Evolutionary conservation across 2,329 filamentous ascomycete species (phyloP).

Genomic region (Aspergillus sp.): DNA sequence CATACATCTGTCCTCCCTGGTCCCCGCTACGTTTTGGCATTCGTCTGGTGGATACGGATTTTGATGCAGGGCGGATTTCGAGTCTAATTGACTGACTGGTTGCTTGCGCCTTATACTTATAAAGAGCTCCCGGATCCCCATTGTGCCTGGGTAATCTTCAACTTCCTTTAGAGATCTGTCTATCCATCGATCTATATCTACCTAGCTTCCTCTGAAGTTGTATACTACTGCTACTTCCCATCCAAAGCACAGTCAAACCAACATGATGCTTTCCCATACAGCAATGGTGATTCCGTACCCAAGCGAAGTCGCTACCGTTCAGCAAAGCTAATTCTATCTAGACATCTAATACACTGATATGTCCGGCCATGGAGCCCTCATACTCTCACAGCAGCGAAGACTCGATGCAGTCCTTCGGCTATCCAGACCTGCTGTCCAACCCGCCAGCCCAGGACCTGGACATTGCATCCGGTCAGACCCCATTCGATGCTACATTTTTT

Average conservation of each 20-base stretch:
- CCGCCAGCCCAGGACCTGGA: slow-evolving; percentile 4
- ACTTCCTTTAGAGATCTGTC: no score
- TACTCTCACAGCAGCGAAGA: slow-evolving; percentile 15
- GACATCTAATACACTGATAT: neutral
- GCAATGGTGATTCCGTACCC: neutral
- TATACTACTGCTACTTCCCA: neutral
- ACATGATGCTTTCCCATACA: neutral
- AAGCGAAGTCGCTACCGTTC: no score
- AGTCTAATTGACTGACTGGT: neutral
- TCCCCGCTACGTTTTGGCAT: no score
- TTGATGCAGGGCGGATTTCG: no score
- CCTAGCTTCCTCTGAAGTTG: neutral
- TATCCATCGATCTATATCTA: neutral
- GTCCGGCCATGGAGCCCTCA: slow-evolving; percentile 13
- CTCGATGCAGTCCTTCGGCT: slow-evolving; percentile 12
- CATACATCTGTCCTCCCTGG: no score
- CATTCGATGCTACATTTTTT: slow-evolving; percentile 1
- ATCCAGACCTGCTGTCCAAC: slow-evolving; percentile 10
- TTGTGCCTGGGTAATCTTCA: no score
- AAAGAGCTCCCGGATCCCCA: neutral
- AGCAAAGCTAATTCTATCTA: neutral
- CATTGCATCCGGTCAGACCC: slow-evolving; percentile 1
- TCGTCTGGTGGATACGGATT: no score
- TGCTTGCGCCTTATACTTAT: neutral
- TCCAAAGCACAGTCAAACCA: neutral